phyloP scores from a whole-genome alignment of 2,329 filamentous ascomycete genomes.

The Colletotrichum caudatum region DNA sequence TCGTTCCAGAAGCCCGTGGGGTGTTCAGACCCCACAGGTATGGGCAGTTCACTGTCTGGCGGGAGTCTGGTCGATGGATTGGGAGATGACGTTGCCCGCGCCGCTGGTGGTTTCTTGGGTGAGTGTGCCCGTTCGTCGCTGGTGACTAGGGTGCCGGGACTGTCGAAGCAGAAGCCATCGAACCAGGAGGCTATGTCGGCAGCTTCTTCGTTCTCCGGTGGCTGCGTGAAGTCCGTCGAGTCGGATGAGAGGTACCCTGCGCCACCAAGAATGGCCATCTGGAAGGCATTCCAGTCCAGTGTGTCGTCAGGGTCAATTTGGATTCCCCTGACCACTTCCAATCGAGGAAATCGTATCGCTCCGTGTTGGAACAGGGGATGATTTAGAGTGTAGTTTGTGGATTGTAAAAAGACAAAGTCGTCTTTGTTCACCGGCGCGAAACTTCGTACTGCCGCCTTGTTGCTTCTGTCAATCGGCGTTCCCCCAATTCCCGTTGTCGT shows the following conservation, averaged over 20 bases:
- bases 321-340: slow-evolving; percentile 54
- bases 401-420: slow-evolving; percentile 61
- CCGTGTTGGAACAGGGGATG: slow-evolving; percentile 66
- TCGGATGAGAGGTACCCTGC: slow-evolving; percentile 64
- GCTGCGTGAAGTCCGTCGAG: slow-evolving; percentile 55
- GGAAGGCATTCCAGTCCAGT: slow-evolving; percentile 74
- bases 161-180: slow-evolving; percentile 61
- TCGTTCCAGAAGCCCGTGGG: slow-evolving; percentile 52
- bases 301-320: slow-evolving; percentile 61
- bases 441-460: slow-evolving; percentile 11
- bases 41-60: slow-evolving; percentile 52
- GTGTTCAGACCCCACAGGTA: slow-evolving; percentile 53
- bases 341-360: slow-evolving; percentile 63
- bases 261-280: slow-evolving; percentile 72
- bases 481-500: slow-evolving; percentile 35
- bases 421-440: slow-evolving; percentile 52
- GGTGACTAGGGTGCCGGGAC: slow-evolving; percentile 55
- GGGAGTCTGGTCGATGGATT: slow-evolving; percentile 35
- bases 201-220: slow-evolving; percentile 58
- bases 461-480: slow-evolving; percentile 10
- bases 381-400: slow-evolving; percentile 62
- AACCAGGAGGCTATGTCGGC: slow-evolving; percentile 66
- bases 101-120: not conserved
- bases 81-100: slow-evolving; percentile 3
- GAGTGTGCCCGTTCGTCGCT: not conserved